These are phyloP conservation scores for Lecanicillium sp. DNA, from an alignment of 2,329 filamentous ascomycete species.

Conservation along the genomic window DNA sequence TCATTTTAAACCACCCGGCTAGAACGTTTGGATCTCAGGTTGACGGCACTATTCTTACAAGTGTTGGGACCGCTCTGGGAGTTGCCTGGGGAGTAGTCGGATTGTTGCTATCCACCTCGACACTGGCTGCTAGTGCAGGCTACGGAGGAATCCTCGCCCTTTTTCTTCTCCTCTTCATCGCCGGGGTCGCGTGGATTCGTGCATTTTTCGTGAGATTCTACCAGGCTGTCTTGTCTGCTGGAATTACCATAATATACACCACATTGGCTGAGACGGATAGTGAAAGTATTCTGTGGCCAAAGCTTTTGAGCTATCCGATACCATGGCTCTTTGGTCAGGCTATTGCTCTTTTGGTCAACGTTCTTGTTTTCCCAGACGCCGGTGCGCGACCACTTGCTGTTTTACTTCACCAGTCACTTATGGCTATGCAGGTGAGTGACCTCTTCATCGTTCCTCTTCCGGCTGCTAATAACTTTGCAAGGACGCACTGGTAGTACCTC, in stretches of 20 bases:
- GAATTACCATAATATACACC: constrained; percentile 46
- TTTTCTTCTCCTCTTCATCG: constrained; percentile 47
- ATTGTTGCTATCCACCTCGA: constrained; percentile 44
- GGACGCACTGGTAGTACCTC: constrained; percentile 24
- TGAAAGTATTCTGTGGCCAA: constrained; percentile 35
- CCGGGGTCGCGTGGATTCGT: constrained; percentile 40
- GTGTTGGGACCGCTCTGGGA: constrained; percentile 43
- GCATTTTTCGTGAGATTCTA: constrained; percentile 49
- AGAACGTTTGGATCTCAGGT: constrained; percentile 48
- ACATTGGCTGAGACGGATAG: constrained; percentile 40
- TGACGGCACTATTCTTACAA: constrained; percentile 45
- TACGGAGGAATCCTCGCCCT: constrained; percentile 47
- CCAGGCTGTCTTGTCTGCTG: constrained; percentile 45
- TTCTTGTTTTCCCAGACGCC: constrained; percentile 43
- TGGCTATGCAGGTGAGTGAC: constrained; percentile 34
- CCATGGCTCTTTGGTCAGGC: constrained; percentile 49
- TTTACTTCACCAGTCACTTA: constrained; percentile 37
- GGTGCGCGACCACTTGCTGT: constrained; percentile 43
- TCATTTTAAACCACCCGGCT: constrained; percentile 50
- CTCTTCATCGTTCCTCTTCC: too few species aligned
- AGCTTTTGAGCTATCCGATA: constrained; percentile 42
- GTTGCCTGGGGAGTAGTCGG: constrained; percentile 48
- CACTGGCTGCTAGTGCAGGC: constrained; percentile 32
- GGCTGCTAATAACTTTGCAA: too few species aligned
- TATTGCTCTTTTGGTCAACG: constrained; percentile 40